Evolutionary conservation across 129 eudicot genomes (phyloP).

Genomic region (Kitagawia praeruptora): DNA sequence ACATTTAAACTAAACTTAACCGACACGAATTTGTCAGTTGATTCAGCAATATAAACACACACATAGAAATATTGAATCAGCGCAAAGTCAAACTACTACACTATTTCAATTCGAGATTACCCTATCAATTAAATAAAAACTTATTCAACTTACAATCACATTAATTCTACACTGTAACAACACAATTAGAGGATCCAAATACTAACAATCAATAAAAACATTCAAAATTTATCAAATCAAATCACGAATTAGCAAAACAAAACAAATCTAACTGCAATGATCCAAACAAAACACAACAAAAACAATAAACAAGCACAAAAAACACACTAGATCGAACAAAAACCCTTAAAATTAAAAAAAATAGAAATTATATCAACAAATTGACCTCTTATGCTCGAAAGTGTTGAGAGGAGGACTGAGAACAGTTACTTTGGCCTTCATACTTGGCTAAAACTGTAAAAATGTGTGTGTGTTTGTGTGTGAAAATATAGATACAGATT

Average conservation of each 20-base stretch:
- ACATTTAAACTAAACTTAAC: neutral
- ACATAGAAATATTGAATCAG: neutral
- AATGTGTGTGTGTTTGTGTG: neutral
- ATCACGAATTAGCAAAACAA: neutral
- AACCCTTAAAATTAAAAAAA: neutral
- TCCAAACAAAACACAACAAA: neutral
- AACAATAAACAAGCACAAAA: neutral
- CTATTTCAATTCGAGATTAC: neutral
- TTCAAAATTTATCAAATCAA: neutral
- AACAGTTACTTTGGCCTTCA: neutral
- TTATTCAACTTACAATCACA: neutral
- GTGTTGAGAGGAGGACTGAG: neutral
- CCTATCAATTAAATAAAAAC: neutral
- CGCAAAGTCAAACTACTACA: neutral
- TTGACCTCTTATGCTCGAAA: conserved; percentile 4
- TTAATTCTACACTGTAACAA: neutral
- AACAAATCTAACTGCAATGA: neutral
- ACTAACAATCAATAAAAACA: neutral
- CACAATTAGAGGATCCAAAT: neutral
- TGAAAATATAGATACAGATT: neutral
- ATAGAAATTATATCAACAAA: neutral
- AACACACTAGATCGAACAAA: neutral
- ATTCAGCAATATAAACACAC: neutral
- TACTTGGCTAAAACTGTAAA: neutral
- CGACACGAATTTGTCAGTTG: neutral